Conservation (phyloP, 148 eudicot genomes). For the Spergularia bocconei region DNA sequence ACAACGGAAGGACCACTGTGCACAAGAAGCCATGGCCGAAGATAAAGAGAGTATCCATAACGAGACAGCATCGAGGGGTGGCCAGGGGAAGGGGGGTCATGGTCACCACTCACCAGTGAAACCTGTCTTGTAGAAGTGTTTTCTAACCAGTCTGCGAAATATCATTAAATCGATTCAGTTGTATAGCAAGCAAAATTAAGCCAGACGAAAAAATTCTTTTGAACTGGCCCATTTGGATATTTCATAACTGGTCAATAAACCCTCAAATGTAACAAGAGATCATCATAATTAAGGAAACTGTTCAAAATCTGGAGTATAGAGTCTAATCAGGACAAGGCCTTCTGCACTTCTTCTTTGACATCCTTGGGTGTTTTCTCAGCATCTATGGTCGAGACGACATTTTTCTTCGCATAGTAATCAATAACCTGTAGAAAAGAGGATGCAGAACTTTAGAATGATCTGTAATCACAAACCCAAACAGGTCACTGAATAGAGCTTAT, state of each 20-base stretch:
- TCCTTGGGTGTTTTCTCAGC: conserved; percentile 60
- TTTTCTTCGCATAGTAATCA: conserved; percentile 67
- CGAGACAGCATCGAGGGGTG: too few species aligned
- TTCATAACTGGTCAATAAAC: neutral
- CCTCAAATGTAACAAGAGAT: conserved; percentile 2
- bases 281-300: conserved; percentile 19
- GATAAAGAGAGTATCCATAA: too few species aligned
- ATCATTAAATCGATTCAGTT: too few species aligned
- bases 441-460: neutral
- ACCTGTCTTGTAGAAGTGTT: too few species aligned
- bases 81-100: too few species aligned
- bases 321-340: conserved; percentile 35
- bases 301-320: neutral
- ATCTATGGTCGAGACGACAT: conserved; percentile 56
- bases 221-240: too few species aligned
- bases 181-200: too few species aligned
- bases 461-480: neutral
- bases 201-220: too few species aligned
- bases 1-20: too few species aligned
- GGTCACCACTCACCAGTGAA: too few species aligned
- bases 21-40: too few species aligned
- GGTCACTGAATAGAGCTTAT: neutral
- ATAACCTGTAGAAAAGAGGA: conserved; percentile 35
- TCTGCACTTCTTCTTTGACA: conserved; percentile 41
- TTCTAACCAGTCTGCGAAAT: too few species aligned